phyloP scores from a whole-genome alignment of 2,329 filamentous ascomycete species.

The Lasiodiplodia theobromae region DNA sequence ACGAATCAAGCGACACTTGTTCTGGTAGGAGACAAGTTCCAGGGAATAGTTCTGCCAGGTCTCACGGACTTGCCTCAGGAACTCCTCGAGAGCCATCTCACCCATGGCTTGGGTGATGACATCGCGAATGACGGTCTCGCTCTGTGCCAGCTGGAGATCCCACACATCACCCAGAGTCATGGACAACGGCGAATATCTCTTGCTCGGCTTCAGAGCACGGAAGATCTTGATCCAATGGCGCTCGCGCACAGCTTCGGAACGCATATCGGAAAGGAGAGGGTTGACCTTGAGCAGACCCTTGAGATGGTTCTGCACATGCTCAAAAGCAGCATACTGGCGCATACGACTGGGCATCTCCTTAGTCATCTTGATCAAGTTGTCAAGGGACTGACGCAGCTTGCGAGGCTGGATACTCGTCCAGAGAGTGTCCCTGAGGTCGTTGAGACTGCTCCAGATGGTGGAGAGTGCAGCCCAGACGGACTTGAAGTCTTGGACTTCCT shows the following conservation, averaged over 20 bases:
- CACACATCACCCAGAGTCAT: conserved; percentile 99
- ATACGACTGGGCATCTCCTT: conserved; percentile 99
- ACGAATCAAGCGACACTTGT: conserved; percentile 94
- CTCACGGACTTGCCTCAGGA: conserved; percentile 93
- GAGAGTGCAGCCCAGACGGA: conserved; percentile 96
- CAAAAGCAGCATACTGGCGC: conserved; percentile 99
- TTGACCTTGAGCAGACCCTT: conserved; percentile 92
- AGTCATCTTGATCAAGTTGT: conserved; percentile 94
- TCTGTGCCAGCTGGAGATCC: conserved; percentile 90
- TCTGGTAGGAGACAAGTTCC: conserved; percentile 96
- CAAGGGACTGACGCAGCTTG: conserved; percentile 88
- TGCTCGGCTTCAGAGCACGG: conserved; percentile 90
- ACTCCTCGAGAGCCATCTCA: conserved; percentile 98
- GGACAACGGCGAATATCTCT: conserved; percentile 90
- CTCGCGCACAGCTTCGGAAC: conserved; percentile 95
- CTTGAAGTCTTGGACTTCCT: conserved; percentile 98
- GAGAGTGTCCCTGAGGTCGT: conserved; percentile 87
- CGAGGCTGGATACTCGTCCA: conserved; percentile 97
- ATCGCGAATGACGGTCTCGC: conserved; percentile 85
- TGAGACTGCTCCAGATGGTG: conserved; percentile 95
- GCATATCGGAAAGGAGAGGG: conserved; percentile 83
- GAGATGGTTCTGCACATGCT: conserved; percentile 92
- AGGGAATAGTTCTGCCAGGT: conserved; percentile 95
- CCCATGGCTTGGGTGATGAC: conserved; percentile 96
- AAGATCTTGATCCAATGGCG: conserved; percentile 98